Base-by-base conservation (phyloP, 2,329 filamentous ascomycete species). In the Neoscytalidium dimidiatum region DNA sequence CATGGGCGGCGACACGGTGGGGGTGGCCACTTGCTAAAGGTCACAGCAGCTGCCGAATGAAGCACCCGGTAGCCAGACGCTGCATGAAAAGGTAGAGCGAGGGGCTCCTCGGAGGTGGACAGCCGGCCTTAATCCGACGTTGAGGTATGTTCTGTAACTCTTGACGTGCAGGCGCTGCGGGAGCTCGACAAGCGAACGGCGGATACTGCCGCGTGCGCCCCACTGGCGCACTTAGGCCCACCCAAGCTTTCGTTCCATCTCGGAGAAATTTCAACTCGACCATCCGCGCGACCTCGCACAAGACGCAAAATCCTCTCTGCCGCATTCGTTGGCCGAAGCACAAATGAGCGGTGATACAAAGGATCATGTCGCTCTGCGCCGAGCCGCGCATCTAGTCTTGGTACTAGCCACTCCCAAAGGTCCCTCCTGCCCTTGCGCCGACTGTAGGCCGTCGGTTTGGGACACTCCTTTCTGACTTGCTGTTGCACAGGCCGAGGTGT, bases 331-430 rank as follows among this genome's bases (percentile, higher is more conserved):
- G 53, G 57, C 43, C 26, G 56, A 46, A 60, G 56, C 29, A 48
- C 38, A 60, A 28, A 68, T 67, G 67, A 62, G 49, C n/a, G 52
- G 56, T 63, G 62, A 29, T 62, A 35, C 69, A n/a, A 62, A 67
- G 23, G 46, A 49, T 17, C 66, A 71, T 76, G 19, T 67, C 75
- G 33, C 56, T 26, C 68, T 85, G n/a, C 71, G 77, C 38, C 79
- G 82, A 31, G 78, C 77, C 64, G 71, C 77, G 21, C 72, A 75
- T 62, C 69, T 86, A 19, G 67, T 78, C 26, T 76, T 85, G 43
- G 72, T 81, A 44, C 72, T 77, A 62, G 74, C 84, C 65, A 85
- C 83, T 19, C 82, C 83, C 14, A 85, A 85, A 82, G 83, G 83
- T 84, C 67, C 62, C 44, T 44, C 46, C 26, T 49, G 43, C 33